Percentiles rank a stretch among this genome's conserved stretches.
Conservation (phyloP, 345 rosid genomes). For the thale cress (Arabidopsis thaliana) region DNA sequence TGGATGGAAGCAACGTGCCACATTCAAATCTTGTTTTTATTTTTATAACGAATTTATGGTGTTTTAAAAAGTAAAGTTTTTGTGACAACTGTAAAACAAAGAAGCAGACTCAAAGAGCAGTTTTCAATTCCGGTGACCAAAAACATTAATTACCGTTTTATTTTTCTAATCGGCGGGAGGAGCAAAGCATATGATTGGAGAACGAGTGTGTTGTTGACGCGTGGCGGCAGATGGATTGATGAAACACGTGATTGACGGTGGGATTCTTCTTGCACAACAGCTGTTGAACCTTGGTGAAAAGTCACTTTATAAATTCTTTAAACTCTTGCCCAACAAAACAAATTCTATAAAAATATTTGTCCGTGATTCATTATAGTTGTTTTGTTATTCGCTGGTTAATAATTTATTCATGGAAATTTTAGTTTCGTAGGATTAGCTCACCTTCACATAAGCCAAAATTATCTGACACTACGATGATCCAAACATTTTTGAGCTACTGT, state of each 20-base stretch:
- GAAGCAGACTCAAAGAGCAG: background rate
- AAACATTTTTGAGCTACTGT: no score
- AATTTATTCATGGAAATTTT: no score
- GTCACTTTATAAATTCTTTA: slow-evolving; percentile 13
- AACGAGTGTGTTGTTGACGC: slow-evolving; percentile 5
- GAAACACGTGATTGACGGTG: slow-evolving; percentile 48
- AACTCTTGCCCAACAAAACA: no score
- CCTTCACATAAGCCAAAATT: no score
- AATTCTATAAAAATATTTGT: no score
- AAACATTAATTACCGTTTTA: background rate
- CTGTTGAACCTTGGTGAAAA: slow-evolving; percentile 12
- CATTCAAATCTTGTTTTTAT: slow-evolving; percentile 14
- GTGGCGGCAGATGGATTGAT: slow-evolving; percentile 29
- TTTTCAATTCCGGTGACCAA: slow-evolving; percentile 7
- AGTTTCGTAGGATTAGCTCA: no score
- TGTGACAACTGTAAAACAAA: slow-evolving; percentile 26
- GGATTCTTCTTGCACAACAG: slow-evolving; percentile 32
- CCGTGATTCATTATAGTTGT: no score
- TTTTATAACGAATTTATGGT: background rate
- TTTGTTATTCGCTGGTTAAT: no score
- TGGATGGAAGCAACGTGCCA: slow-evolving; percentile 39
- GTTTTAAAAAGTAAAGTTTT: background rate
- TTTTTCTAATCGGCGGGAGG: slow-evolving; percentile 13
- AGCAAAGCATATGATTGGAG: slow-evolving; percentile 30
- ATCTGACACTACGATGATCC: no score